Base-by-base conservation (phyloP, 2,329 filamentous ascomycete species). In the Colletotrichum magnum region DNA sequence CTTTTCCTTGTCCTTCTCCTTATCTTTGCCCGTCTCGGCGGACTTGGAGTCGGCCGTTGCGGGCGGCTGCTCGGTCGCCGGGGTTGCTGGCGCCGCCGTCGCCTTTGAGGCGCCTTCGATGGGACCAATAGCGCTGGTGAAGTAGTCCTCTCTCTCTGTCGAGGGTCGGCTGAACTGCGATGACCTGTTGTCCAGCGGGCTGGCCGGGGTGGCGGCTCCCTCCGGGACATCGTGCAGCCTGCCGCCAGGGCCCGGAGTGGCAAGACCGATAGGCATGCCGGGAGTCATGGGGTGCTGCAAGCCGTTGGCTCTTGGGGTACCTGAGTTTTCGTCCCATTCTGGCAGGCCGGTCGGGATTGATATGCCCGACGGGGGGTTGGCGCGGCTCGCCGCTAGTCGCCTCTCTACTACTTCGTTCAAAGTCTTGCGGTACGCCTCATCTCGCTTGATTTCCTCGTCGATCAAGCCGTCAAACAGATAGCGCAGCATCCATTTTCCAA, bases 401-500 rank as follows among this genome's bases (percentile, higher is more conserved):
- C 90, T 89, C 70, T 90, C 89, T 5, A 88, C 84, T 16, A 82
- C 85, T 41, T 89, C 87, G 59, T 94, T 88, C 7, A 97, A 82
- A 53, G 88, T 87, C 52, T 89, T 85, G n/a, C 95, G 89, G 77
- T 93, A 90, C 0, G 82, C 83, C 75, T 93, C 90, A 76, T 99
- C 96, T 60, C 94, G 89, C 72, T 88, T 90, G 73, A 97, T 93
- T 78, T 98, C 94, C 78, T 98, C 95, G 70, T 97, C 93, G 62
- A 99, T 92, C 50, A 98, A 85, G 64, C 93, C 92, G 10, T 92
- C 90, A 81, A 99, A 99, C 0, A 99, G 86, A 79, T 98, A 97
- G 41, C 96, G 90, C 69, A 99, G 83, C 53, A 98, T 90, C 96
- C 96, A 99, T 84, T 97, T 97, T 9, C 96, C 96, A 53, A 98